Conservation (phyloP, 805 yeast genomes). For the Hanseniaspora pseudoguilliermondii region DNA sequence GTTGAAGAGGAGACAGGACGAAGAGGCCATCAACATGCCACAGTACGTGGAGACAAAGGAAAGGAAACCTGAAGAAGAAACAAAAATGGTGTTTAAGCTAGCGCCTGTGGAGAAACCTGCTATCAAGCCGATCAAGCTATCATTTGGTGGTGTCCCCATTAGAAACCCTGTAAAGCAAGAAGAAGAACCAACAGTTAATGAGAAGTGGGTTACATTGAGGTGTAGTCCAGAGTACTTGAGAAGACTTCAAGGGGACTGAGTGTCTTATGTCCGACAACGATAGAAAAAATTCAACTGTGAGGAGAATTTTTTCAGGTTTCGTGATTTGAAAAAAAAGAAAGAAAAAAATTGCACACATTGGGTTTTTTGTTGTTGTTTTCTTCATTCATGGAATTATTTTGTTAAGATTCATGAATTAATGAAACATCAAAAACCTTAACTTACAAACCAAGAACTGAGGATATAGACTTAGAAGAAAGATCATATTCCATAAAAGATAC, state of each 20-base stretch:
- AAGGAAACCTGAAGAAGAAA: background rate
- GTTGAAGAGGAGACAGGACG: background rate
- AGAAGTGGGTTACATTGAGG: slow-evolving; percentile 7
- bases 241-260: background rate
- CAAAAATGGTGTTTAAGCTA: slow-evolving; percentile 10
- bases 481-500: too few relatives aligned
- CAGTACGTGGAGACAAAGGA: background rate
- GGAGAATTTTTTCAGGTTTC: too few relatives aligned
- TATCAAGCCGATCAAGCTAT: background rate
- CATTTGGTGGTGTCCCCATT: background rate
- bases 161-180: background rate
- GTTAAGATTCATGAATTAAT: too few relatives aligned
- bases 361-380: too few relatives aligned
- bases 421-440: too few relatives aligned
- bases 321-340: too few relatives aligned
- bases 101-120: background rate
- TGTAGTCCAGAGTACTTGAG: background rate
- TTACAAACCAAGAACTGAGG: too few relatives aligned
- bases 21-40: background rate
- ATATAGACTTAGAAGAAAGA: too few relatives aligned
- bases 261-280: background rate
- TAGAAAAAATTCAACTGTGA: background rate
- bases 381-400: too few relatives aligned
- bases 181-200: background rate
- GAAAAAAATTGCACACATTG: too few relatives aligned